A percentile compares a stretch with the other conserved stretches of the same genome.
Evolutionary conservation across 495 filamentous ascomycete species (phyloP).

Genomic region (Penicillium salamii): DNA sequence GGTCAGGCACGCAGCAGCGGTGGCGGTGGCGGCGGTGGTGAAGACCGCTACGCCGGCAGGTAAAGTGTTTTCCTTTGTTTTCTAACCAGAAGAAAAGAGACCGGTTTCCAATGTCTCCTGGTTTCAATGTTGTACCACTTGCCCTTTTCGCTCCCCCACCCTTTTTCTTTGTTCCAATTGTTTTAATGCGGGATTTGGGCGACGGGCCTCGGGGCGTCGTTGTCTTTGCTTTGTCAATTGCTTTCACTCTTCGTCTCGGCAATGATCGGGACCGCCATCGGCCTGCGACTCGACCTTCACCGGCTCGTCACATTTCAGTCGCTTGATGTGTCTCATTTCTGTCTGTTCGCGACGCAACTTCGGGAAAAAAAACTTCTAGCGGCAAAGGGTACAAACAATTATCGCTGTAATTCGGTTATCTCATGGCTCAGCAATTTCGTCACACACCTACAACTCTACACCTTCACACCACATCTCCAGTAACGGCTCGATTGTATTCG

Average conservation of each 20-base stretch:
- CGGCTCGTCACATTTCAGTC: conserved; percentile 35
- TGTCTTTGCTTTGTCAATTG: conserved; percentile 30
- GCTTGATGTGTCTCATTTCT: conserved; percentile 40
- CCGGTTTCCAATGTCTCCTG: conserved; percentile 9
- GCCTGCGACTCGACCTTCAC: conserved; percentile 26
- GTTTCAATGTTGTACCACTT: conserved; percentile 8
- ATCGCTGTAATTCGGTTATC: conserved; percentile 53
- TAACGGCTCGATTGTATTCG: conserved; percentile 52
- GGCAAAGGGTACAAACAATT: conserved; percentile 44
- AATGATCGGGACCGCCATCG: conserved; percentile 23
- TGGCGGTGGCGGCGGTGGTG: conserved; percentile 24
- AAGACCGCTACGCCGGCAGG: conserved; percentile 46
- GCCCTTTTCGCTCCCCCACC: conserved; percentile 6
- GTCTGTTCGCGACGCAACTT: conserved; percentile 40
- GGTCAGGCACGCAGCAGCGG: conserved; percentile 18
- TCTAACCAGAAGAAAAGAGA: conserved; percentile 12
- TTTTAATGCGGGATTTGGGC: conserved; percentile 38
- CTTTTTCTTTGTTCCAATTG: conserved; percentile 25
- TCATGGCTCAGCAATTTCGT: conserved; percentile 48
- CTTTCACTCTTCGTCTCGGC: conserved; percentile 32
- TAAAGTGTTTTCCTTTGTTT: conserved; percentile 28
- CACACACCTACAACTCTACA: conserved; percentile 33
- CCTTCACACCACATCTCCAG: conserved; percentile 30
- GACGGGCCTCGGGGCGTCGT: conserved; percentile 36
- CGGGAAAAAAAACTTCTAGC: conserved; percentile 43